Conservation (phyloP, 345 rosid genomes). For the Populus nigra region DNA sequence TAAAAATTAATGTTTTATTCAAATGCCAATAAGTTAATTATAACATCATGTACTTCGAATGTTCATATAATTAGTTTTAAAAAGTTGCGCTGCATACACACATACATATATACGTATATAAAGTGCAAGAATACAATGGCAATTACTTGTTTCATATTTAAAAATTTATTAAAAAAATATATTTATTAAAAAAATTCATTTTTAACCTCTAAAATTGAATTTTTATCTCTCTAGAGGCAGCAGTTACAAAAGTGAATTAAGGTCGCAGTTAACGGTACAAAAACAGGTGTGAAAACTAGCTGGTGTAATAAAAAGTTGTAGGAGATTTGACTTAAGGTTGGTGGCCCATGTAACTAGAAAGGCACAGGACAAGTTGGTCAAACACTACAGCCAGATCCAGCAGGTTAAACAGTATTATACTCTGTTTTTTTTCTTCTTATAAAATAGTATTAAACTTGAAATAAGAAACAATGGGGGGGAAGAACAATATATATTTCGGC, state of each 20-base stretch:
- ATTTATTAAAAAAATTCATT: too few species aligned
- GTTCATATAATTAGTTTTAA: slow-evolving; percentile 12
- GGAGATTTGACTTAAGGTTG: slow-evolving; percentile 35
- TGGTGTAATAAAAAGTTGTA: background rate
- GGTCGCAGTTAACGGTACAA: slow-evolving; percentile 21
- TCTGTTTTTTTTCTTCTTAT: too few species aligned
- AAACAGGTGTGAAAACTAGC: background rate
- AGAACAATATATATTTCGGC: too few species aligned
- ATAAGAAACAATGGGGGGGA: background rate
- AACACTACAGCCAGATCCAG: background rate
- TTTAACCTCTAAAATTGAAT: too few species aligned
- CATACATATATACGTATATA: too few species aligned
- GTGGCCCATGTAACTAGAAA: background rate
- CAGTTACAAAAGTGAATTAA: background rate
- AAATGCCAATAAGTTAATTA: background rate
- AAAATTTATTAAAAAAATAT: too few species aligned
- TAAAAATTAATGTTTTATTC: background rate
- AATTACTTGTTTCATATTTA: too few species aligned
- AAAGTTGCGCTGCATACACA: background rate
- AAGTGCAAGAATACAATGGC: too few species aligned
- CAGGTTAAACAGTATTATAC: background rate
- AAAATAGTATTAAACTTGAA: slow-evolving; percentile 23
- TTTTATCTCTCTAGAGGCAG: too few species aligned
- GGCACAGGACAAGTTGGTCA: background rate
- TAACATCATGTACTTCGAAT: background rate